Base-by-base conservation (phyloP, 2,329 filamentous ascomycete genomes). In the Rhexocercosporidium sp. region DNA sequence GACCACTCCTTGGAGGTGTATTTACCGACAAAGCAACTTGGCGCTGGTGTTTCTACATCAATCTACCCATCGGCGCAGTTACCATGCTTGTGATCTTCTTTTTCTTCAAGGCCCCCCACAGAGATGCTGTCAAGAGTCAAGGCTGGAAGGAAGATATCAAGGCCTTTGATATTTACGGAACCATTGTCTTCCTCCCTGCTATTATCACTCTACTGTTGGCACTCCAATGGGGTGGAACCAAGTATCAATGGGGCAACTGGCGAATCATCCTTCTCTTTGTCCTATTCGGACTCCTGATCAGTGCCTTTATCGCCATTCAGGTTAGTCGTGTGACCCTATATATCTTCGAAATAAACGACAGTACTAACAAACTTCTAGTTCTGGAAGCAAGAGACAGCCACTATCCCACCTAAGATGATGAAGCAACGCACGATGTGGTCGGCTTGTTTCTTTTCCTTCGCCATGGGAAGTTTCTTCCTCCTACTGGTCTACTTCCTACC, bases 401-500 rank as follows among this genome's bases (percentile, higher is more conserved):
- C 80, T 1, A 74, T 82, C 14, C 80, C 81, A 22, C 78, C 77
- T 6, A 76, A 76, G 16, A 77, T 82, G 61, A 68, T 82, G 61
- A 75, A 72, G 46, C 74, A 79, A 31, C 77, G 81, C 18, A 78
- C 74, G 53, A 77, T 82, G 59, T 74, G 74, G 44, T 71, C 72
- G 12, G 77, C 79, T 2, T 66, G 75, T 25, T 71, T 71, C 34
- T 81, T 78, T 65, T 65, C 77, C 7, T 75, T 78, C 64, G 79
- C 76, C 65, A 73, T 82, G 53, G 73, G 74, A 20, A 69, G 73
- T 37, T 76, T 73, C 60, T 75, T 82, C 66, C 78, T 81, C 66
- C 70, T 79, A 34, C 71, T 82, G 53, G 80, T 80, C 69, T 81
- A 83, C 34, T 80, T 80, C 44, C 78, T 83, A 29, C 81, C 85